Base-by-base conservation (phyloP, 1,284 basidiomycete species). In the Puccinia novopanici region DNA sequence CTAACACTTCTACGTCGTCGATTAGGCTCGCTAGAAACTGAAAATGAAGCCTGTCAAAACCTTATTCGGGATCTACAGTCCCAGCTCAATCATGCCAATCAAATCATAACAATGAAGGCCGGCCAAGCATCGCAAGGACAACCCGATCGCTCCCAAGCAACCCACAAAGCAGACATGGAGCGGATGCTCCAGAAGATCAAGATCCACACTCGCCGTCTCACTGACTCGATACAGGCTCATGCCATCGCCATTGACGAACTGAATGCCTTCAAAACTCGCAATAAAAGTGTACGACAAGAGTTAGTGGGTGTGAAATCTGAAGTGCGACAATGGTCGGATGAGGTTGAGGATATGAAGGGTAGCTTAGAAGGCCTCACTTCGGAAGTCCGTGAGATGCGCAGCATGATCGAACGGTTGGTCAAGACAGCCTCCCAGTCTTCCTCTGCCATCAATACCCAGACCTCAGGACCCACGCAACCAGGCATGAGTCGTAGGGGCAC, bases 241-340 rank as follows among this genome's bases (percentile, higher is more conserved):
- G 78, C 78, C 8, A 42, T 50, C 13, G 78, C 71, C n/a, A 40
- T 80, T 24, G 78, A 80, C 22, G 78, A 80, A 55, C 24, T 80
- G 37, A 73, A 50, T 54, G n/a, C 40, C 15, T 73, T 74, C 61
- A 73, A 67, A 42, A 54, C n/a, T 27, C 70, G 70, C 24, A 59
- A 73, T 34, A 67, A 65, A 45, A 48, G 55, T 22, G 48, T 80
- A 2, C 40, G 59, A 19, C 55, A 80, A 19, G 78, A 80, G 34
- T n/a, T 80, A 12, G 55, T 45, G 13, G 71, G 45, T 17, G 71
- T 80, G 22, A 65, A 72, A 42, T 40, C 52, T 22, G 78, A 80
- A 17, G 57, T 73, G 3, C n/a, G 57, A 52, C 45, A 65, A n/a
- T 80, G 70, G 78, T 80, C 55, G 1, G 59, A 63, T 34, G 57